Conservation (phyloP, 2,329 filamentous ascomycete genomes). For the Pseudocercospora vitis region DNA sequence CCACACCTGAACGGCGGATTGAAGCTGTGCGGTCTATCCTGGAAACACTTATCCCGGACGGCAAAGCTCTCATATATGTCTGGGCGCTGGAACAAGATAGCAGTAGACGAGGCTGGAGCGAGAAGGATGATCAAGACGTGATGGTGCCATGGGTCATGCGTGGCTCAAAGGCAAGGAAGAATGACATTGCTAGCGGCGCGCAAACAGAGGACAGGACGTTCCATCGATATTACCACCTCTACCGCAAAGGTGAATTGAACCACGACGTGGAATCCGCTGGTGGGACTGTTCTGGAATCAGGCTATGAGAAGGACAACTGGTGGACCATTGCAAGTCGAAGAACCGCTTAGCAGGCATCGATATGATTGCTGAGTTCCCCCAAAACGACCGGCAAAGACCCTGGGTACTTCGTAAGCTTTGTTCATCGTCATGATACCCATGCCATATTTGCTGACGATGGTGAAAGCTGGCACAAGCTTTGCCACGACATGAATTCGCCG, state of each 20-base stretch:
- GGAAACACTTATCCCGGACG: slow-evolving; percentile 56
- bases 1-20: slow-evolving; percentile 69
- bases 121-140: slow-evolving; percentile 79
- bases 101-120: slow-evolving; percentile 86
- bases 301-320: slow-evolving; percentile 98
- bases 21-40: slow-evolving; percentile 72
- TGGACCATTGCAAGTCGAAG: slow-evolving; percentile 60
- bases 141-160: slow-evolving; percentile 92
- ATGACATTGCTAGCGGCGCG: slow-evolving; percentile 17
- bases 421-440: slow-evolving; percentile 32
- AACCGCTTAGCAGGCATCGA: neutral
- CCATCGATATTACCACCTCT: slow-evolving; percentile 93
- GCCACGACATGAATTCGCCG: slow-evolving; percentile 36
- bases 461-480: slow-evolving; percentile 37
- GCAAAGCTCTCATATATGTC: slow-evolving; percentile 76
- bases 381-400: neutral
- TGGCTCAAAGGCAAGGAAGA: slow-evolving; percentile 36
- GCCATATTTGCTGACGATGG: slow-evolving; percentile 46
- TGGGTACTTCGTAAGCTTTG: neutral
- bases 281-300: slow-evolving; percentile 71
- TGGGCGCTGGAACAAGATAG: slow-evolving; percentile 92
- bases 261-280: slow-evolving; percentile 72
- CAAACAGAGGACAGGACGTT: slow-evolving; percentile 57
- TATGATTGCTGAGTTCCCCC: slow-evolving; percentile 27
- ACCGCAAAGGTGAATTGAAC: slow-evolving; percentile 82